A percentile compares a stretch with the other conserved stretches of the same genome.
Conservation (phyloP, 2,329 filamentous ascomycete genomes). For the Fusarium begoniae region DNA sequence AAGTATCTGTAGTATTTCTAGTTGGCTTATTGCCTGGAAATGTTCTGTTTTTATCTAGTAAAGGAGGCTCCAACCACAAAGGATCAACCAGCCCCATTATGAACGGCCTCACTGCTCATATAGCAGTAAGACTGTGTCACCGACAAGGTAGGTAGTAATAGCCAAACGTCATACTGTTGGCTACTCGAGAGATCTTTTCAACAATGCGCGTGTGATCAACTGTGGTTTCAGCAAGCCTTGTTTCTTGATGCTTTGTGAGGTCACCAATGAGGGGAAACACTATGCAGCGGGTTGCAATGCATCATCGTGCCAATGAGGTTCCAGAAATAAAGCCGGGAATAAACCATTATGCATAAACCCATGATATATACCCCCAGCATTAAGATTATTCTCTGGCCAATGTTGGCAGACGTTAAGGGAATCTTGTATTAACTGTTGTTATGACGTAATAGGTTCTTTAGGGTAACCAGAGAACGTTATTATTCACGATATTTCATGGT, state of each 20-base stretch:
- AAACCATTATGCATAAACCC: not conserved
- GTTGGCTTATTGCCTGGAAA: accelerated
- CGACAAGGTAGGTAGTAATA: not conserved
- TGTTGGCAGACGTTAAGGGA: not conserved
- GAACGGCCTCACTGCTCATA: not conserved
- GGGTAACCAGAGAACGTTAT: accelerated
- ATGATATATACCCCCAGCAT: not conserved
- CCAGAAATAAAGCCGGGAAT: accelerated
- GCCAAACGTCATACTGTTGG: not conserved
- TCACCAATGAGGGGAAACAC: conserved; percentile 12
- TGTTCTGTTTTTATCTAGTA: accelerated
- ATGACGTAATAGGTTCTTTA: not conserved
- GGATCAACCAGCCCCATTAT: not conserved
- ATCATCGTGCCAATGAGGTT: not conserved
- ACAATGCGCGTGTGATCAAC: not conserved
- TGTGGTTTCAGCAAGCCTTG: not conserved
- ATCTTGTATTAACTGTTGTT: not conserved
- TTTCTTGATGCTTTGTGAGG: not conserved
- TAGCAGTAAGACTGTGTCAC: accelerated
- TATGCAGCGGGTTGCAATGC: not conserved
- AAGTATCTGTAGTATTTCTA: accelerated
- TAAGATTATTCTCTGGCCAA: too few relatives aligned
- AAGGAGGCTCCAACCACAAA: too few relatives aligned
- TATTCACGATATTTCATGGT: too few relatives aligned
- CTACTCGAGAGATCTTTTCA: accelerated